phyloP scores from a whole-genome alignment of 176 grass and related monocot species.

The Hordeum marinum region DNA sequence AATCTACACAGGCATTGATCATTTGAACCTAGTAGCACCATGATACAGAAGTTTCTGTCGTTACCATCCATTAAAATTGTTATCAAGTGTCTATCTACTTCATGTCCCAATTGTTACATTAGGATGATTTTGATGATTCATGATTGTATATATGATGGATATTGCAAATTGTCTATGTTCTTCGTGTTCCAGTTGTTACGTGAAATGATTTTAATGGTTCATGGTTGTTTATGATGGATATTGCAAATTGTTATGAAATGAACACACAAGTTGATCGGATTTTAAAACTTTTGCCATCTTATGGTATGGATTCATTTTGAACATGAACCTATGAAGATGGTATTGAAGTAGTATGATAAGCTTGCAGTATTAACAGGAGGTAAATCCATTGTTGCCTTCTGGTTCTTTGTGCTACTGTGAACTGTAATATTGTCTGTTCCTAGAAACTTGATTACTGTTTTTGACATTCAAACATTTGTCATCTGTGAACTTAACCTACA shows the following conservation, averaged over 20 bases:
- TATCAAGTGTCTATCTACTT: neutral
- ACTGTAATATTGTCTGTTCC: neutral
- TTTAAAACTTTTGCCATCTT: neutral
- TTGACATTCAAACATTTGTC: neutral
- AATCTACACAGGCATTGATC: neutral
- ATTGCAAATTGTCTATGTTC: neutral
- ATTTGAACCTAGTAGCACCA: neutral
- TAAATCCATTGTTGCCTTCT: neutral
- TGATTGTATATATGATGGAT: neutral
- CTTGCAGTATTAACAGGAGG: neutral
- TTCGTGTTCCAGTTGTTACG: neutral
- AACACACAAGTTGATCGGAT: conserved; percentile 3
- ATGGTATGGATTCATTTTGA: neutral
- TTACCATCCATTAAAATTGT: neutral
- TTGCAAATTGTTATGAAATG: conserved; percentile 8
- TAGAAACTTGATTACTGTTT: neutral
- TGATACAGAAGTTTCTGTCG: neutral
- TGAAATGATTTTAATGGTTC: neutral
- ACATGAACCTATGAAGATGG: neutral
- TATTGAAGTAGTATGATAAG: neutral
- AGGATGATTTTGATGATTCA: neutral
- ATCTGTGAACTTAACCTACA: neutral
- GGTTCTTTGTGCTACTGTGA: neutral
- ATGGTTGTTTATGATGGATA: neutral
- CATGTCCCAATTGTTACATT: neutral